Evolutionary conservation across 148 eudicot genomes (phyloP), one percentile per base, ranked within the genome.

Genomic region (Polygonum aviculare): DNA sequence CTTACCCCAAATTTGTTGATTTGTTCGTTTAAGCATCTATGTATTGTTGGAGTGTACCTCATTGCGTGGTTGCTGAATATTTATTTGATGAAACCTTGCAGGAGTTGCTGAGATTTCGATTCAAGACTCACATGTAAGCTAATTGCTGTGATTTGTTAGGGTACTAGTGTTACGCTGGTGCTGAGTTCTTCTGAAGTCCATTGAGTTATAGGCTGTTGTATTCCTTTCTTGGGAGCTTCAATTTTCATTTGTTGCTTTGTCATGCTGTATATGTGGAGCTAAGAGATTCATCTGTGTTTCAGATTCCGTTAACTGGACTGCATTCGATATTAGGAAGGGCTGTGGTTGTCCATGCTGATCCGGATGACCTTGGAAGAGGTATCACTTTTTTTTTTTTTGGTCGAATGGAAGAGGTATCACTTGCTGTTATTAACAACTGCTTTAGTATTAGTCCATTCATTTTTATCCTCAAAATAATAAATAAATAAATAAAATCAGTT

Each of bases 351-450:
- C 98, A 94, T 88, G 98, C 85, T 75, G 98, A 94, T 74, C 93
- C 97, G 65, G 98, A 94, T 87, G 98, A 94, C 80, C 93, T 94
- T 78, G 98, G 98, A 82, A 89, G 82, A 80, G 98, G 98, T 95
- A 84, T 48, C 0, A 10, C 26, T 76, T n/a, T n/a, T n/a, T n/a
- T n/a, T n/a, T n/a, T n/a, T n/a, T n/a, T n/a, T n/a, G n/a, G n/a
- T n/a, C n/a, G n/a, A n/a, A n/a, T 78, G 98, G 98, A 82, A 89
- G 82, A 80, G 98, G 98, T 95, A 84, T 48, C 0, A 10, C 26
- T 76, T n/a, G n/a, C n/a, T 11, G 36, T 16, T 21, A 3, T 38
- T 6, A 22, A 35, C 69, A 38, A 63, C 4, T 31, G 18, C 69
- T 63, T 11, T 62, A 62, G 39, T 0, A 57, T 57, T 21, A 33